These are phyloP conservation scores for Nakazawaea anatomiae DNA, from an alignment of 805 yeast species.

Conservation along the genomic window DNA sequence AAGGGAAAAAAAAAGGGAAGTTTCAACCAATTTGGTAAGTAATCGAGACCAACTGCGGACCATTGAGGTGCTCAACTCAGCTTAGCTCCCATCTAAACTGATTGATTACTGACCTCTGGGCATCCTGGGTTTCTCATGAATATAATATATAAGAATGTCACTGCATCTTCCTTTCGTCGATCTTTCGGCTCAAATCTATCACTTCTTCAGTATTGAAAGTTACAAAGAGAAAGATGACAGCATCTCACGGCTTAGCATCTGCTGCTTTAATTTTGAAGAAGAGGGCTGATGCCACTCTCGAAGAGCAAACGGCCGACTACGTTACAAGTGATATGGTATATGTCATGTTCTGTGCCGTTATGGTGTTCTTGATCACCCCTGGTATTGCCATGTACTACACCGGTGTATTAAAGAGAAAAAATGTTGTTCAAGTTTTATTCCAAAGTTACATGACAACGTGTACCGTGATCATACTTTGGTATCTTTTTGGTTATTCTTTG, in stretches of 20 bases:
- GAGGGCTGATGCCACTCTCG: constrained; percentile 10
- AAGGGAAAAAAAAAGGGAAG: background rate
- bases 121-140: too few relatives aligned
- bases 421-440: constrained; percentile 36
- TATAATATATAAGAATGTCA: too few relatives aligned
- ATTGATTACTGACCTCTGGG: too few relatives aligned
- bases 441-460: constrained; percentile 38
- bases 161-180: too few relatives aligned
- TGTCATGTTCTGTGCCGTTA: constrained; percentile 39
- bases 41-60: background rate
- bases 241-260: background rate
- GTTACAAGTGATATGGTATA: constrained; percentile 44
- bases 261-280: background rate
- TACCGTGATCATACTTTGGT: constrained; percentile 36
- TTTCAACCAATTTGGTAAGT: background rate
- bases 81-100: too few relatives aligned
- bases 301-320: constrained; percentile 32
- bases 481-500: constrained; percentile 37
- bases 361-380: constrained; percentile 43
- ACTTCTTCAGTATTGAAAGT: too few relatives aligned
- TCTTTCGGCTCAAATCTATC: too few relatives aligned
- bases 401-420: constrained; percentile 35
- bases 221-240: background rate
- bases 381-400: constrained; percentile 39
- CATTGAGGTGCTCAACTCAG: too few relatives aligned